These are phyloP conservation scores for Onygenales sp. DNA, from an alignment of 2,329 filamentous ascomycete species.

Conservation along the genomic window DNA sequence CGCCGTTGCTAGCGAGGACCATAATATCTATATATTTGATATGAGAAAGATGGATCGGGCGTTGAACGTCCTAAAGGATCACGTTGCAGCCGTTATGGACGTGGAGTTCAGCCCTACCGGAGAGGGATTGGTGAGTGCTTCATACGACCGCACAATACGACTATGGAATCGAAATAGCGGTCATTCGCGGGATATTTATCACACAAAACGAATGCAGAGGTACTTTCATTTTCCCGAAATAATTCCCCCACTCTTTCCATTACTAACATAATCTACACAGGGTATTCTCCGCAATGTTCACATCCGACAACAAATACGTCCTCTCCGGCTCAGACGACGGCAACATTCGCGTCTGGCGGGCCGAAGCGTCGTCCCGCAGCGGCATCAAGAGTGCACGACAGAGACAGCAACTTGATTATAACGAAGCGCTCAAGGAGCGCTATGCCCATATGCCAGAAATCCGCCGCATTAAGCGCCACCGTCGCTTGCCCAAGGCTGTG, in stretches of 20 bases:
- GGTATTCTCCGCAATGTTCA: constrained; percentile 76
- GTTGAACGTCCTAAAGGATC: constrained; percentile 80
- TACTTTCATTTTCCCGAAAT: constrained; percentile 11
- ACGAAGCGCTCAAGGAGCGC: constrained; percentile 69
- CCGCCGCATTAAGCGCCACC: constrained; percentile 76
- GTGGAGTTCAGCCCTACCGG: constrained; percentile 92
- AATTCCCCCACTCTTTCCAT: not conserved
- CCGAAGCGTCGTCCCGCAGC: constrained; percentile 71
- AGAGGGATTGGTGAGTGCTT: constrained; percentile 83
- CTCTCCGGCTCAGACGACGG: constrained; percentile 90
- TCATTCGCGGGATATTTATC: constrained; percentile 86
- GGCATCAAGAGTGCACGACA: constrained; percentile 81
- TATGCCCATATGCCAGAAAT: constrained; percentile 97
- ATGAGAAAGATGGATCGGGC: constrained; percentile 84
- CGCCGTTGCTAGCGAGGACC: constrained; percentile 86
- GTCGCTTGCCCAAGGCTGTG: constrained; percentile 82
- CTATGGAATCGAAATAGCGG: constrained; percentile 74
- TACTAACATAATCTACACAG: constrained; percentile 28
- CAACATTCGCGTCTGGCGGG: constrained; percentile 81
- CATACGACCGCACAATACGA: constrained; percentile 78
- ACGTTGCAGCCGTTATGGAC: constrained; percentile 90
- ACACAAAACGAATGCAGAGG: constrained; percentile 93
- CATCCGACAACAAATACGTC: constrained; percentile 80
- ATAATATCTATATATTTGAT: constrained; percentile 88
- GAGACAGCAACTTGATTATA: constrained; percentile 83